Percentiles rank a stretch among this genome's conserved stretches.
These are phyloP conservation scores for Vigna mungo DNA, from an alignment of 306 rosid species.

Conservation along the genomic window DNA sequence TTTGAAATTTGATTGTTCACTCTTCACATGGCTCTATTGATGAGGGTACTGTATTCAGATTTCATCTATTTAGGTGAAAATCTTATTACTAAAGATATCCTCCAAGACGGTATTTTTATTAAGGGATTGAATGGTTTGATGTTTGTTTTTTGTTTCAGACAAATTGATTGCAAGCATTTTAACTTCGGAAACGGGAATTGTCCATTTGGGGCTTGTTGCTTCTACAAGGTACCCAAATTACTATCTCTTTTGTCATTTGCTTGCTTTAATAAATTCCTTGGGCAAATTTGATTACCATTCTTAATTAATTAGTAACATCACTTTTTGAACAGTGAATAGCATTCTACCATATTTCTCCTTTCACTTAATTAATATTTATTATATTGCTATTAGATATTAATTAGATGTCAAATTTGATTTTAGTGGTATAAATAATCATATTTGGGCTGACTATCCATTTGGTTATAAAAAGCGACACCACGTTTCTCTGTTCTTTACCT, in stretches of 20 bases:
- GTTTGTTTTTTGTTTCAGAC: constrained; percentile 56
- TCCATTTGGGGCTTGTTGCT: constrained; percentile 86
- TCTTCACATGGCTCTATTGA: constrained; percentile 12
- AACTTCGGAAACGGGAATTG: constrained; percentile 88
- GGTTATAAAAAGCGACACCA: too few relatives aligned
- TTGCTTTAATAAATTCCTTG: background rate
- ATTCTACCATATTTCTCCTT: background rate
- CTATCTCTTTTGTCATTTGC: constrained; percentile 21
- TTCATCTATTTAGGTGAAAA: constrained; percentile 2
- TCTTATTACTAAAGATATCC: background rate
- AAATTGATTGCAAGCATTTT: constrained; percentile 94
- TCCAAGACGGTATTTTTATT: background rate
- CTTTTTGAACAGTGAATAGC: background rate
- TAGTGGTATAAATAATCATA: too few relatives aligned
- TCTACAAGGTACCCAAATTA: constrained; percentile 75
- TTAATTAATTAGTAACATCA: constrained; percentile 12
- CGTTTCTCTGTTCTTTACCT: background rate
- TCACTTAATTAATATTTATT: constrained; percentile 5
- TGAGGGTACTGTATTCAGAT: background rate
- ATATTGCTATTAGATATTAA: background rate
- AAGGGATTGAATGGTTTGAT: constrained; percentile 11
- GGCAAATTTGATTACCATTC: constrained; percentile 26
- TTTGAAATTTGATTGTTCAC: background rate
- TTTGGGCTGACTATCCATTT: too few relatives aligned
- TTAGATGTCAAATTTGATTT: constrained; percentile 14